Evolutionary conservation across 441 rosid species (phyloP).

Genomic region (Corymbia citriodora): DNA sequence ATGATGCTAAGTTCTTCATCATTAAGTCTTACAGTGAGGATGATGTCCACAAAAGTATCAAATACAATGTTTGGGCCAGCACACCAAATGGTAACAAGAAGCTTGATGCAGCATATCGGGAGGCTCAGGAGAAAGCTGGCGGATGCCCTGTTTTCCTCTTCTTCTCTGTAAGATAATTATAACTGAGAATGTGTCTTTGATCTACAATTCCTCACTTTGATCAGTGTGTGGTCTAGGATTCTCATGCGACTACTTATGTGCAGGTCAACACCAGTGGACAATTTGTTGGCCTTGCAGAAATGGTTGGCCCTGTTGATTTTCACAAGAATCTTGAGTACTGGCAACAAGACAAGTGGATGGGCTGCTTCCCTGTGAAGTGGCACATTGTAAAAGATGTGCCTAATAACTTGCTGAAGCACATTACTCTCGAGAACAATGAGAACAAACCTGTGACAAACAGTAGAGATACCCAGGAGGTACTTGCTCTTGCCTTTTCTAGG

Average conservation of each 20-base stretch:
- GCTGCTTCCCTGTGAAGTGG: constrained; percentile 90
- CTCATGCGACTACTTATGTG: background rate
- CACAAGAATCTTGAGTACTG: constrained; percentile 72
- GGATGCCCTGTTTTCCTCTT: constrained; percentile 74
- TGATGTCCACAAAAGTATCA: constrained; percentile 90
- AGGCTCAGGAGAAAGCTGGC: constrained; percentile 61
- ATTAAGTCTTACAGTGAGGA: constrained; percentile 96
- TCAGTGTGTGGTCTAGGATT: background rate
- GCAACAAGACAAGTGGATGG: constrained; percentile 99
- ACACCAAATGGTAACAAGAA: constrained; percentile 94
- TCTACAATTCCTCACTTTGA: background rate
- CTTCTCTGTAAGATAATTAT: constrained; percentile 59
- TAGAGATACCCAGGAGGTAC: constrained; percentile 94
- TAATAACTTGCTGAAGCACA: constrained; percentile 78
- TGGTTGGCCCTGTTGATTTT: constrained; percentile 89
- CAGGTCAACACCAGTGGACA: constrained; percentile 95
- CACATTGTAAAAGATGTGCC: constrained; percentile 90
- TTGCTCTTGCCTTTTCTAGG: background rate
- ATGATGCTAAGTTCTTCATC: constrained; percentile 70
- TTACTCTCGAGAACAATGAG: constrained; percentile 87
- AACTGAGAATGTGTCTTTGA: constrained; percentile 1
- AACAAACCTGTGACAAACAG: constrained; percentile 94
- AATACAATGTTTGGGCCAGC: constrained; percentile 94
- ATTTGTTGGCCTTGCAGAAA: constrained; percentile 91
- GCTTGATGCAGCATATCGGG: constrained; percentile 86